phyloP scores from a whole-genome alignment of 2,329 filamentous ascomycete species.

The Grosmannia huntii region DNA sequence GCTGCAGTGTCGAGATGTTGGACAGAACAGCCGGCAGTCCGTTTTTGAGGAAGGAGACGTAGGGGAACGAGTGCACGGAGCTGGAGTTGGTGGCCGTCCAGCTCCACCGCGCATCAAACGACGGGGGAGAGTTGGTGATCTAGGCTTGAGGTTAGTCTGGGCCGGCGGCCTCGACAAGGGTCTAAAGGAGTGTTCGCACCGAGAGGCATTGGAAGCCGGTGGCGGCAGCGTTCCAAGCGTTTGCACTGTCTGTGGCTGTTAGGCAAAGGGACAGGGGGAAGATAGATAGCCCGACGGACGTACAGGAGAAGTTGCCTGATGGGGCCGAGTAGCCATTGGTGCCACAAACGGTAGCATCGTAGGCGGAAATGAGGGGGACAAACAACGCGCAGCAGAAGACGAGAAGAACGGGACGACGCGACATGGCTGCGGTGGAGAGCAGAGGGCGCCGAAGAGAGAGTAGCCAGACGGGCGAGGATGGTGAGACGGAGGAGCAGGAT shows the following conservation, averaged over 20 bases:
- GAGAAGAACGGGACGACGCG: background rate
- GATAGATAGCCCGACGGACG: background rate
- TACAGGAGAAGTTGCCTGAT: background rate
- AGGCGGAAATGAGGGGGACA: background rate
- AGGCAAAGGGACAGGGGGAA: background rate
- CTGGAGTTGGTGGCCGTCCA: background rate
- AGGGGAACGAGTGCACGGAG: constrained; percentile 1
- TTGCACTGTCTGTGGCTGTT: background rate
- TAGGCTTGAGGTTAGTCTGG: background rate
- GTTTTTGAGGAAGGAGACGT: background rate
- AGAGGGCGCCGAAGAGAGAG: background rate
- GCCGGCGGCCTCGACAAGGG: background rate
- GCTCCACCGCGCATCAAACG: constrained; percentile 1
- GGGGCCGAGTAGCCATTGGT: background rate
- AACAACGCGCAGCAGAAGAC: background rate
- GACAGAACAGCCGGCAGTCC: background rate
- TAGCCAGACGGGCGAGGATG: background rate
- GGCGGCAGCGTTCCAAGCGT: constrained; percentile 1
- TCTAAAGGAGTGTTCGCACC: background rate
- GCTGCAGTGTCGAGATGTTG: background rate
- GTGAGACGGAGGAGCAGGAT: background rate
- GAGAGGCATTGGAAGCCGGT: constrained; percentile 1
- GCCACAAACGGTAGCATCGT: background rate
- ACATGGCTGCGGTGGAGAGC: background rate
- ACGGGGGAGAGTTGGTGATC: background rate